Evolutionary conservation across 1,139 yeast genomes (phyloP), one percentile per base, ranked within the genome.

Genomic region (Kodamaea fungicola): DNA sequence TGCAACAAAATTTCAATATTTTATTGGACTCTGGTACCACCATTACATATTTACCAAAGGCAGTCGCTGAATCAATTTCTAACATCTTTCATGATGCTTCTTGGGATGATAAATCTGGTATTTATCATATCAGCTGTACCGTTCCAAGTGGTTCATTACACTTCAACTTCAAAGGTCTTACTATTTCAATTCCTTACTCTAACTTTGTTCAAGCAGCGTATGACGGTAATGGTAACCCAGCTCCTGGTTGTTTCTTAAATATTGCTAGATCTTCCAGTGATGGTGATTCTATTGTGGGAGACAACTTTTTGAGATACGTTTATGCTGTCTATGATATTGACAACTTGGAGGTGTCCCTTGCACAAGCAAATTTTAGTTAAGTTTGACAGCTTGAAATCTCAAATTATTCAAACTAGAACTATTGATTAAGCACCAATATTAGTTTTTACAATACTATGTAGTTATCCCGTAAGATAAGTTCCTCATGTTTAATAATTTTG

Each of bases 1-100:
- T 30, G 3, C 31, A 43, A 6, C 28, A 31, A 9, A 22, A 34
- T 22, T 12, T 25, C 34, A 62, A 76, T 1, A 84, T 80, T 3
- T 55, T 79, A 31, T 58, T 83, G 30, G 92, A 83, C 57, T 75
- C 87, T 2, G 92, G 92, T 32, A 75, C 89, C 7, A 77, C 89
- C 2, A 57, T 78, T 34, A 67, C 83, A 4, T 73, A 71, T 44
- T 55, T 80, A 2, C 84, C 87, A 13, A 34, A 49, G 1, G 52
- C 46, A 10, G 49, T 74, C 21, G 57, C 76, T 8, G 49, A 52
- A 3, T 43, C 55, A 3, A 57, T 80, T 39, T 78, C 74, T 0
- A 34, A 16, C 7, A 9, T 26, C 8, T 33, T 29, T 19, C 12
- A n/a, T 6, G 12, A 31, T 16, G 30, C 36, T 9, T 22, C 8